Evolutionary conservation across 148 eudicot genomes (phyloP).

Genomic region (Amaranthus palmeri): DNA sequence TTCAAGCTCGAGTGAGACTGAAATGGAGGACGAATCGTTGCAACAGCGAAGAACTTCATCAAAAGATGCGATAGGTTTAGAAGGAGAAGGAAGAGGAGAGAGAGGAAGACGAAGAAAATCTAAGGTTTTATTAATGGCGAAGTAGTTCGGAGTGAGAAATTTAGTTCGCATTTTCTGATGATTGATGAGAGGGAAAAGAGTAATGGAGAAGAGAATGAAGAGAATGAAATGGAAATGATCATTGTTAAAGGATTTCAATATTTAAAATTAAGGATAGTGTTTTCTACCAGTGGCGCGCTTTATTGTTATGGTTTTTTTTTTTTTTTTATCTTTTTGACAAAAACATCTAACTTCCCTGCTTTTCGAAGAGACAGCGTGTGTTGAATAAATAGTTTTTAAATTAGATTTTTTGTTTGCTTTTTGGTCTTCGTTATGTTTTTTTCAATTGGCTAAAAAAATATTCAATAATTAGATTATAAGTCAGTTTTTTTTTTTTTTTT

Average conservation of each 20-base stretch:
- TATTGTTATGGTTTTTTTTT: neutral
- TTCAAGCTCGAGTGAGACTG: conserved; percentile 29
- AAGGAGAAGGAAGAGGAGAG: conserved; percentile 29
- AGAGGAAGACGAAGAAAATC: conserved; percentile 57
- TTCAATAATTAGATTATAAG: too few species aligned
- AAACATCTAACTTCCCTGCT: too few species aligned
- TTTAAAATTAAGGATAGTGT: neutral
- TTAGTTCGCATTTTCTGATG: conserved; percentile 54
- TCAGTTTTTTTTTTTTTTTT: too few species aligned
- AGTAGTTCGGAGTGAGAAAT: conserved; percentile 40
- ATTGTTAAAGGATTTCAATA: neutral
- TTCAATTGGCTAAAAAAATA: too few species aligned
- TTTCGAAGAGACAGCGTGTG: too few species aligned
- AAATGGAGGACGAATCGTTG: conserved; percentile 24
- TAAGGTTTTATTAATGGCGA: conserved; percentile 41
- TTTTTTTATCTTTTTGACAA: neutral
- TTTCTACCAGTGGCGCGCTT: conserved; percentile 20
- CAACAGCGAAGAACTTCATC: conserved; percentile 29
- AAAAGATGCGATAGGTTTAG: conserved; percentile 6
- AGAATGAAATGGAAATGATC: neutral
- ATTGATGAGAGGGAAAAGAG: neutral
- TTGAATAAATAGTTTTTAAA: too few species aligned
- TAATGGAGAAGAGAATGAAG: neutral
- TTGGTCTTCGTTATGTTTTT: too few species aligned
- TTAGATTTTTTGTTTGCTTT: too few species aligned